Percentiles rank a stretch among this genome's conserved stretches.
Evolutionary conservation across 2,329 filamentous ascomycete species (phyloP).

Genomic region (Penicillium crustosum): DNA sequence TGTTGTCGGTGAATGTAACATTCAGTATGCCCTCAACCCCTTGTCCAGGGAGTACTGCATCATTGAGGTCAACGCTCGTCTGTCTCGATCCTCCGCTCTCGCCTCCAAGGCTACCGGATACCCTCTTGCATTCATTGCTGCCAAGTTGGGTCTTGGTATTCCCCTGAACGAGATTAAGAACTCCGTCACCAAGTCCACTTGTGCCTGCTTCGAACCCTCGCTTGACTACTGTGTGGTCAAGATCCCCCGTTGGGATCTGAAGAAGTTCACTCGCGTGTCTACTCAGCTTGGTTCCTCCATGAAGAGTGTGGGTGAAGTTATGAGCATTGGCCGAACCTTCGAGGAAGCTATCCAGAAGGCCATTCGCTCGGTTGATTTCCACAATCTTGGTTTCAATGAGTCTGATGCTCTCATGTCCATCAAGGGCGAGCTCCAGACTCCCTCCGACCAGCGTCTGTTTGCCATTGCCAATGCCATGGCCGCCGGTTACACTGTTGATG

Average conservation of each 20-base stretch:
- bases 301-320: conserved; percentile 99
- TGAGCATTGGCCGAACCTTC: conserved; percentile 95
- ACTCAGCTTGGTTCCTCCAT: conserved; percentile 95
- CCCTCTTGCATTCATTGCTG: conserved; percentile 91
- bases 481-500: conserved; percentile 86
- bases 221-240: conserved; percentile 98
- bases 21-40: conserved; percentile 95
- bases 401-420: conserved; percentile 92
- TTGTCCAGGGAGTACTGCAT: conserved; percentile 97
- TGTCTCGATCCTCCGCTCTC: conserved; percentile 91
- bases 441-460: conserved; percentile 94
- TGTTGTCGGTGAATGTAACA: conserved; percentile 98
- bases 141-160: conserved; percentile 92
- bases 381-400: conserved; percentile 92
- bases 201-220: conserved; percentile 96
- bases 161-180: conserved; percentile 96
- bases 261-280: conserved; percentile 97
- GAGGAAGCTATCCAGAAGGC: conserved; percentile 99
- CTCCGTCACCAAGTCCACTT: conserved; percentile 91
- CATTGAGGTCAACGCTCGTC: conserved; percentile 95
- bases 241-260: conserved; percentile 97
- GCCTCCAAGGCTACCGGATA: conserved; percentile 98
- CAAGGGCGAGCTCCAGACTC: conserved; percentile 92
- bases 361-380: conserved; percentile 90
- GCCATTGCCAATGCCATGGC: conserved; percentile 98